Evolutionary conservation across 1,284 basidiomycete genomes (phyloP).

Genomic region (Austroboletus olivaceoglutinosus): DNA sequence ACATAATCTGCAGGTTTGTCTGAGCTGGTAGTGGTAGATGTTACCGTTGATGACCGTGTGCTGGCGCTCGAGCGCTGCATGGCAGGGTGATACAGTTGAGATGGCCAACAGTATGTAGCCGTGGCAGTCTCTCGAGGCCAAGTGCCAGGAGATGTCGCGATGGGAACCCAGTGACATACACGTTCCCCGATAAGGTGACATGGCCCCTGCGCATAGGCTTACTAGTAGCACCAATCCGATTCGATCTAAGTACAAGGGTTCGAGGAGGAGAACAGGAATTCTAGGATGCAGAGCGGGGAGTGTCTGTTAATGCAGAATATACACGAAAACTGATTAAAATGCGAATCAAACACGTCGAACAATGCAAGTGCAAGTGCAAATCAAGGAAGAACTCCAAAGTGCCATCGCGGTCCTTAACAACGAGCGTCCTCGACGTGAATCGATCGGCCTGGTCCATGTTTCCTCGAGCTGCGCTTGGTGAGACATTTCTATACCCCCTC

Average conservation of each 20-base stretch:
- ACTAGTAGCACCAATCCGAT: not conserved
- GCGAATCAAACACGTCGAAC: not conserved
- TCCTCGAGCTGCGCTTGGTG: not conserved
- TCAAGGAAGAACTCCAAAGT: not conserved
- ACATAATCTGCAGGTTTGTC: slow-evolving; percentile 62
- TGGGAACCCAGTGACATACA: slow-evolving; percentile 12
- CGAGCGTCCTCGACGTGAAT: not conserved
- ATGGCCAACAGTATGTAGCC: not conserved
- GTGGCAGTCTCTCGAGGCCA: not conserved
- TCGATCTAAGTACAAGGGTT: no score
- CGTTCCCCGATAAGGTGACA: not conserved
- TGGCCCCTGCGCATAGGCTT: not conserved
- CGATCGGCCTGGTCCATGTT: not conserved
- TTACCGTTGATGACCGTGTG: slow-evolving; percentile 26
- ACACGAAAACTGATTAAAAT: slow-evolving; percentile 1
- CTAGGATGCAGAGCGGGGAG: slow-evolving; percentile 2
- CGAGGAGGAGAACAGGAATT: not conserved
- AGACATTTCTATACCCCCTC: slow-evolving; percentile 31
- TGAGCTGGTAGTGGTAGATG: slow-evolving; percentile 17
- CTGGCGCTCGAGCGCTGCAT: slow-evolving; percentile 34
- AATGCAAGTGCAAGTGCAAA: slow-evolving; percentile 1
- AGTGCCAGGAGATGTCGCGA: slow-evolving; percentile 13
- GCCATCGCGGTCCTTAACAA: not conserved
- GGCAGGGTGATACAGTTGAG: slow-evolving; percentile 1
- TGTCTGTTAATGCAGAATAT: slow-evolving; percentile 1